Conservation (phyloP, 306 rosid genomes). For the Trifolium pratense region DNA sequence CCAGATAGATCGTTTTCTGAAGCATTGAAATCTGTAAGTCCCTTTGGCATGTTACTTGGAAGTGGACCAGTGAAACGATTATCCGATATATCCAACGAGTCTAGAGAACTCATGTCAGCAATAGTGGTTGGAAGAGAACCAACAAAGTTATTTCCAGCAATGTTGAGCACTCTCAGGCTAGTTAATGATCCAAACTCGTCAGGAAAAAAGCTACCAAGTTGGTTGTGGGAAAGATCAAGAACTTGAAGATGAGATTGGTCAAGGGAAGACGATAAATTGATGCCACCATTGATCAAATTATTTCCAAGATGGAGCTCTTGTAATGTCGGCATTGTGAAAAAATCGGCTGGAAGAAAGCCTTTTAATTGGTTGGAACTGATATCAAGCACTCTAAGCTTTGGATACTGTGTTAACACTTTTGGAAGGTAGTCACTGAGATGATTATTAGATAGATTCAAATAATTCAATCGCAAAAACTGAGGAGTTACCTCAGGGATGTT, state of each 20-base stretch:
- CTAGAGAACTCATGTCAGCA: slow-evolving; percentile 64
- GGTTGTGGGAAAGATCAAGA: slow-evolving; percentile 88
- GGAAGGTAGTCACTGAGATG: slow-evolving; percentile 69
- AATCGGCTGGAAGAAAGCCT: slow-evolving; percentile 64
- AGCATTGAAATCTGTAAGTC: slow-evolving; percentile 70
- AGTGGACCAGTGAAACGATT: slow-evolving; percentile 90
- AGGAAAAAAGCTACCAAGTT: slow-evolving; percentile 80
- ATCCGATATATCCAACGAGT: slow-evolving; percentile 69
- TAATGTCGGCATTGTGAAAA: slow-evolving; percentile 73
- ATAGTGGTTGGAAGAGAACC: slow-evolving; percentile 91
- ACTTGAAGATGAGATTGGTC: slow-evolving; percentile 70
- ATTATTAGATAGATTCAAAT: slow-evolving; percentile 80
- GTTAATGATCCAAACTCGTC: slow-evolving; percentile 69
- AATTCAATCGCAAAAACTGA: slow-evolving; percentile 79
- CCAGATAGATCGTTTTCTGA: slow-evolving; percentile 90
- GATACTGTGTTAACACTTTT: slow-evolving; percentile 70
- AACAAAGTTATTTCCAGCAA: slow-evolving; percentile 85
- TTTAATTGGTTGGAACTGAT: slow-evolving; percentile 79
- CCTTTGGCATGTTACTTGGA: slow-evolving; percentile 68
- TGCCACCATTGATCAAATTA: slow-evolving; percentile 69
- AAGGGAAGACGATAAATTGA: slow-evolving; percentile 61
- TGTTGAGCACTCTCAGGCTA: slow-evolving; percentile 65
- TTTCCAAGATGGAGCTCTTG: slow-evolving; percentile 81
- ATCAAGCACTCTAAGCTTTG: slow-evolving; percentile 85
- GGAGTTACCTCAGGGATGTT: slow-evolving; percentile 80